phyloP scores from a whole-genome alignment of 257 asterid genomes.

The Nicotiana paniculata region DNA sequence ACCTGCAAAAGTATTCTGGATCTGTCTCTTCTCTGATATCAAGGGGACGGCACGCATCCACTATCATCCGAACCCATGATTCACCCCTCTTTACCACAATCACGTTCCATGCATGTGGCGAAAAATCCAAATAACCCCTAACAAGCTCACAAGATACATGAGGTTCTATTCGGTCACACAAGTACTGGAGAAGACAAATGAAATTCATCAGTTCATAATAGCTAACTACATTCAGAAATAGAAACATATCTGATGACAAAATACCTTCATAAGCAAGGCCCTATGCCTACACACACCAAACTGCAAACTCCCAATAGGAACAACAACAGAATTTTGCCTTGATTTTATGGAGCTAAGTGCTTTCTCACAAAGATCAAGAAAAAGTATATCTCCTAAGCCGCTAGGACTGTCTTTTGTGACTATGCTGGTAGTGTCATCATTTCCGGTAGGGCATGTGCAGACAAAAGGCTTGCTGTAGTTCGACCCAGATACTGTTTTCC shows the following conservation, averaged over 20 bases:
- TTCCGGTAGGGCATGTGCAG: constrained; percentile 79
- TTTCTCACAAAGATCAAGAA: constrained; percentile 66
- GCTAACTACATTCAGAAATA: neutral
- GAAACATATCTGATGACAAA: constrained; percentile 9
- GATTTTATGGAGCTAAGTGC: constrained; percentile 60
- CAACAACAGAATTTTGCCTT: constrained; percentile 52
- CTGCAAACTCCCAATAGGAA: constrained; percentile 85
- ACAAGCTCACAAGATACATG: constrained; percentile 89
- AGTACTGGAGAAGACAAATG: constrained; percentile 44
- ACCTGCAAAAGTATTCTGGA: constrained; percentile 85
- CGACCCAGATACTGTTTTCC: constrained; percentile 73
- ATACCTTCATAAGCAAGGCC: constrained; percentile 91
- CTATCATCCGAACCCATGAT: constrained; percentile 68
- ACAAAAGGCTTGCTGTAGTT: constrained; percentile 66
- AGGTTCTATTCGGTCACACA: constrained; percentile 90
- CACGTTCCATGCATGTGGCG: constrained; percentile 99
- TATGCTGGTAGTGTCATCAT: constrained; percentile 20
- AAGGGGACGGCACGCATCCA: constrained; percentile 92
- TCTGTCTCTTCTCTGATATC: constrained; percentile 87
- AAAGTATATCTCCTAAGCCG: constrained; percentile 37
- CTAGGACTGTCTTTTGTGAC: constrained; percentile 28
- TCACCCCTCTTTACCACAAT: constrained; percentile 56
- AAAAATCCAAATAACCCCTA: constrained; percentile 89
- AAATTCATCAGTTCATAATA: constrained; percentile 19
- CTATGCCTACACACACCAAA: constrained; percentile 97